Percentiles rank a stretch among this genome's conserved stretches.
These are phyloP conservation scores for Articulospora tetracladia DNA, from an alignment of 495 filamentous ascomycete genomes.

Conservation along the genomic window DNA sequence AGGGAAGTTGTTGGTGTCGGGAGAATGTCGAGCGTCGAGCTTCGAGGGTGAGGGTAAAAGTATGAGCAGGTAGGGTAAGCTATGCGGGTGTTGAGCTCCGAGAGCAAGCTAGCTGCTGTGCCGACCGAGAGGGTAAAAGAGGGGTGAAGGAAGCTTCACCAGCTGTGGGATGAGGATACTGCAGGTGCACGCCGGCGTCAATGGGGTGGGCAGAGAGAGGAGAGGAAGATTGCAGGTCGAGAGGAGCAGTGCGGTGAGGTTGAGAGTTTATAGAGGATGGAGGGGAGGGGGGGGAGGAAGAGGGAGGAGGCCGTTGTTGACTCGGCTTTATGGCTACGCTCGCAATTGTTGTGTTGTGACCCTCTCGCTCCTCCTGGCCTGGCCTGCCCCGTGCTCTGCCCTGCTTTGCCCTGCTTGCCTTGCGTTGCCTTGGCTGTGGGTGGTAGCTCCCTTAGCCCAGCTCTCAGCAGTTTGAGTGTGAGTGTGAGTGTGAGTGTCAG, in stretches of 20 bases:
- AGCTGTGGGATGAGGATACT: constrained; percentile 4
- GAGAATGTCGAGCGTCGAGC: constrained; percentile 12
- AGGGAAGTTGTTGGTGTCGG: not conserved
- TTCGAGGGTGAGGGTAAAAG: constrained; percentile 7
- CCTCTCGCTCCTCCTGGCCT: not conserved
- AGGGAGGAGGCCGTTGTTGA: not conserved
- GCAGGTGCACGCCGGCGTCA: constrained; percentile 8
- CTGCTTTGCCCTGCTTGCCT: no score
- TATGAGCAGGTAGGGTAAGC: not conserved
- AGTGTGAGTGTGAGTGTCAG: no score
- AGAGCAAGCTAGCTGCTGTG: constrained; percentile 4
- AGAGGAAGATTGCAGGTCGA: not conserved
- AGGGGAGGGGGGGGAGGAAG: constrained; percentile 5
- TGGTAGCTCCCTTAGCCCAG: not conserved
- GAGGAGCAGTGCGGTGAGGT: no score
- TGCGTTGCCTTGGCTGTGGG: not conserved
- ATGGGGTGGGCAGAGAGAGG: not conserved
- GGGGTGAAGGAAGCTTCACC: constrained; percentile 19
- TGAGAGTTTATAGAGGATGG: not conserved
- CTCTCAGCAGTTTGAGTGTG: no score
- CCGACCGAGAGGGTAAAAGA: not conserved
- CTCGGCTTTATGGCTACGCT: constrained; percentile 14
- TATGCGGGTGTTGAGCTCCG: not conserved
- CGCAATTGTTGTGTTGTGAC: not conserved
- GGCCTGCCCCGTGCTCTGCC: constrained; percentile 1